Evolutionary conservation across 192 early-diverging fungal genomes (phyloP).

Genomic region (Linnemannia elongata): DNA sequence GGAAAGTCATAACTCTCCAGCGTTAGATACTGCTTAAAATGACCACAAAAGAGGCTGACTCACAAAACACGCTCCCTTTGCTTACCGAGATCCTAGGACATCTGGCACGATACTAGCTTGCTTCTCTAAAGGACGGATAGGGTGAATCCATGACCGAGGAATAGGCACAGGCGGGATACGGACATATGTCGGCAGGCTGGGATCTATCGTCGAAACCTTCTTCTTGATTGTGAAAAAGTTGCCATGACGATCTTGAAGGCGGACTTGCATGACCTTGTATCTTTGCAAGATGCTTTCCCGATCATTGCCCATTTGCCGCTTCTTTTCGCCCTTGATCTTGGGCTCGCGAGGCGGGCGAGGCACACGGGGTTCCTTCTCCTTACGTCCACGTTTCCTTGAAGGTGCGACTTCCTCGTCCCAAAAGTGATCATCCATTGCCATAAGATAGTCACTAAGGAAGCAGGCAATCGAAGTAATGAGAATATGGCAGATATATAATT

Average conservation of each 20-base stretch:
- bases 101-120: constrained; percentile 17
- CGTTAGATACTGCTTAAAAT: no score
- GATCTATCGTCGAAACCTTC: constrained; percentile 85
- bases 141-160: constrained; percentile 88
- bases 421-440: constrained; percentile 85
- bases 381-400: constrained; percentile 53
- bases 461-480: not conserved
- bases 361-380: constrained; percentile 63
- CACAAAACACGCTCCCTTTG: no score
- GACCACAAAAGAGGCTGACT: no score
- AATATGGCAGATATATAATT: not conserved
- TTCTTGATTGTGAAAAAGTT: constrained; percentile 90
- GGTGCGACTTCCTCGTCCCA: constrained; percentile 77
- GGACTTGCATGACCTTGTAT: constrained; percentile 92
- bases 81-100: constrained; percentile 55
- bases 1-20: not conserved
- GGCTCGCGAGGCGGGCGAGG: constrained; percentile 56
- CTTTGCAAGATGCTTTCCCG: constrained; percentile 80
- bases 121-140: constrained; percentile 69
- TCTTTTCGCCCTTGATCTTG: constrained; percentile 48
- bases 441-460: constrained; percentile 75
- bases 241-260: constrained; percentile 86
- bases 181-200: constrained; percentile 89
- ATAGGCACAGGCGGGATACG: constrained; percentile 89
- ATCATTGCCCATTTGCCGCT: constrained; percentile 37